Percentiles rank a stretch among this genome's conserved stretches.
Conservation (phyloP, 805 yeast species). For the Kuraishia capsulata region DNA sequence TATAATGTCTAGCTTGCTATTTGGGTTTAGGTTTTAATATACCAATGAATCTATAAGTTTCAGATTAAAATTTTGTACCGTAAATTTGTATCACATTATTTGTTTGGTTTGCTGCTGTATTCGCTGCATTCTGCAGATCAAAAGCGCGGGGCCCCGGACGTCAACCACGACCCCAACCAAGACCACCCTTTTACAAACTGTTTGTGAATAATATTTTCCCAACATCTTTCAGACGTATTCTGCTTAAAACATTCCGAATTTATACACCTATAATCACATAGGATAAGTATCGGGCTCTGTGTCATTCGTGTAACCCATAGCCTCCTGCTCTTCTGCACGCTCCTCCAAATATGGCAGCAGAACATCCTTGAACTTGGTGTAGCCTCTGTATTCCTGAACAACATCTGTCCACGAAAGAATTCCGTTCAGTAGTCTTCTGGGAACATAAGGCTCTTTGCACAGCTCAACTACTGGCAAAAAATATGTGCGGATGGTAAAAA, state of each 20-base stretch:
- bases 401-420: constrained; percentile 51
- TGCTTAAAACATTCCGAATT: too few relatives aligned
- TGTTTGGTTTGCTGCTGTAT: too few relatives aligned
- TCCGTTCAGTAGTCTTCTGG: constrained; percentile 50
- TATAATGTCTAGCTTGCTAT: neutral
- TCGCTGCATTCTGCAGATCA: too few relatives aligned
- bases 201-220: too few relatives aligned
- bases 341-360: constrained; percentile 44
- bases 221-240: too few relatives aligned
- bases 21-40: constrained; percentile 1
- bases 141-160: too few relatives aligned
- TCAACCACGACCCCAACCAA: too few relatives aligned
- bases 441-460: constrained; percentile 51
- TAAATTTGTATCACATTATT: too few relatives aligned
- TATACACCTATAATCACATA: too few relatives aligned
- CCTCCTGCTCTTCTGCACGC: constrained; percentile 39
- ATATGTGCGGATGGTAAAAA: constrained; percentile 58
- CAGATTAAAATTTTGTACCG: too few relatives aligned
- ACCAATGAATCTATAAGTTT: too few relatives aligned
- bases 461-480: constrained; percentile 46
- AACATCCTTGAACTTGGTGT: constrained; percentile 39
- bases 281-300: constrained; percentile 34
- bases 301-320: constrained; percentile 27
- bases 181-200: too few relatives aligned
- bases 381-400: constrained; percentile 55